Percentiles rank a stretch among this genome's conserved stretches.
Conservation (phyloP, 2,329 filamentous ascomycete genomes). For the Hansfordia pulvinata region DNA sequence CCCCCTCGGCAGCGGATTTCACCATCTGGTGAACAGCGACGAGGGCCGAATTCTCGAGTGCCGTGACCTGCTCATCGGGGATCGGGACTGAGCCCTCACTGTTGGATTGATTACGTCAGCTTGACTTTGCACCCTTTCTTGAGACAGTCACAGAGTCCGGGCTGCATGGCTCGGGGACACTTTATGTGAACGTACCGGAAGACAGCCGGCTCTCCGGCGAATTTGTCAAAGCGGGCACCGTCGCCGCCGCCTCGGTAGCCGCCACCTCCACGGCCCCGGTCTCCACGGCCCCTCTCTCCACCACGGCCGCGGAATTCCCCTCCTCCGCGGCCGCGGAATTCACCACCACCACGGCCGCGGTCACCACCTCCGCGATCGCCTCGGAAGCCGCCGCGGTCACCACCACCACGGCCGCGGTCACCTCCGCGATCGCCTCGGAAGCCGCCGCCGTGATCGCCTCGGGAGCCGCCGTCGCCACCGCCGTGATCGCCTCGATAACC, state of each 20-base stretch:
- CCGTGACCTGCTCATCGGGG: conserved; percentile 26
- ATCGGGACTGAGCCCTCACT: conserved; percentile 15
- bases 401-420: conserved; percentile 2
- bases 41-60: conserved; percentile 15
- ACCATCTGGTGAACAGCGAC: conserved; percentile 22
- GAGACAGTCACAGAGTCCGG: not conserved
- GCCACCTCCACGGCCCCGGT: conserved; percentile 5
- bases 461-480: conserved; percentile 4
- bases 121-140: conserved; percentile 2
- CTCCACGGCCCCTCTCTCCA: conserved; percentile 2
- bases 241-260: conserved; percentile 8
- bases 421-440: conserved; percentile 5
- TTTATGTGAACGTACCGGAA: conserved; percentile 19
- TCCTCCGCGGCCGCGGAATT: conserved; percentile 6
- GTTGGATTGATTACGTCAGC: conserved; percentile 2
- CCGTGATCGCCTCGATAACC: conserved; percentile 7
- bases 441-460: conserved; percentile 1
- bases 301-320: too few relatives aligned
- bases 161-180: too few relatives aligned
- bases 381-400: conserved; percentile 4
- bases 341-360: conserved; percentile 8
- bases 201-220: conserved; percentile 10
- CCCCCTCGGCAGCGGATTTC: conserved; percentile 14
- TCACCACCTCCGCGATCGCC: conserved; percentile 8
- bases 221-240: conserved; percentile 10